Conservation (phyloP, 1,139 yeast species). For the Debaryomycetaceae sp. region DNA sequence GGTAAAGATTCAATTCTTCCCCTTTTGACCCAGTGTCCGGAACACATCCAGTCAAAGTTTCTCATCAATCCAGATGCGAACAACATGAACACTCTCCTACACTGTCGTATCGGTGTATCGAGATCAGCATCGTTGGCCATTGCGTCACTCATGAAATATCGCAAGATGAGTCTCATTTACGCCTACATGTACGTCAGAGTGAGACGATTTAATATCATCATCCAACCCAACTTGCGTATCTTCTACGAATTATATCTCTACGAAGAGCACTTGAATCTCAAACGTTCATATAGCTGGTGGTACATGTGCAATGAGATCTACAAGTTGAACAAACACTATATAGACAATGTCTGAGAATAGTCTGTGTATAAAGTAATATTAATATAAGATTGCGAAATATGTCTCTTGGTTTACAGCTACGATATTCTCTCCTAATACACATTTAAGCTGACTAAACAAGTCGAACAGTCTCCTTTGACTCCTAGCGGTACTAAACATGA, state of each 20-base stretch:
- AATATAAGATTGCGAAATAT: too few species aligned
- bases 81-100: slow-evolving; percentile 60
- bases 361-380: too few species aligned
- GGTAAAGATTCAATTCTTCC: slow-evolving; percentile 36
- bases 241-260: slow-evolving; percentile 81
- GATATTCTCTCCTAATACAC: too few species aligned
- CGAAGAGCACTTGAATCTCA: slow-evolving; percentile 52
- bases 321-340: slow-evolving; percentile 32
- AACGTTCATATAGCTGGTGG: slow-evolving; percentile 25
- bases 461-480: too few species aligned
- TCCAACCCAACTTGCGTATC: slow-evolving; percentile 84
- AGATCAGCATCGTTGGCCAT: slow-evolving; percentile 87
- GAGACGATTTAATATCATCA: slow-evolving; percentile 78
- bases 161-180: slow-evolving; percentile 59
- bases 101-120: slow-evolving; percentile 90
- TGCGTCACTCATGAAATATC: slow-evolving; percentile 81
- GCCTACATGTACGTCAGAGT: slow-evolving; percentile 83
- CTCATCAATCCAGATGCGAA: slow-evolving; percentile 18
- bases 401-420: too few species aligned
- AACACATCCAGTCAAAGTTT: slow-evolving; percentile 26
- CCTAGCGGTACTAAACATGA: too few species aligned
- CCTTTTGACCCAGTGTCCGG: slow-evolving; percentile 30
- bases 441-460: too few species aligned
- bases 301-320: slow-evolving; percentile 32
- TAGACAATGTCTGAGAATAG: slow-evolving; percentile 5